Percentiles rank a stretch among this genome's conserved stretches.
Conservation (phyloP, 352 stramenopile species). For the Phytophthora pluvialis region DNA sequence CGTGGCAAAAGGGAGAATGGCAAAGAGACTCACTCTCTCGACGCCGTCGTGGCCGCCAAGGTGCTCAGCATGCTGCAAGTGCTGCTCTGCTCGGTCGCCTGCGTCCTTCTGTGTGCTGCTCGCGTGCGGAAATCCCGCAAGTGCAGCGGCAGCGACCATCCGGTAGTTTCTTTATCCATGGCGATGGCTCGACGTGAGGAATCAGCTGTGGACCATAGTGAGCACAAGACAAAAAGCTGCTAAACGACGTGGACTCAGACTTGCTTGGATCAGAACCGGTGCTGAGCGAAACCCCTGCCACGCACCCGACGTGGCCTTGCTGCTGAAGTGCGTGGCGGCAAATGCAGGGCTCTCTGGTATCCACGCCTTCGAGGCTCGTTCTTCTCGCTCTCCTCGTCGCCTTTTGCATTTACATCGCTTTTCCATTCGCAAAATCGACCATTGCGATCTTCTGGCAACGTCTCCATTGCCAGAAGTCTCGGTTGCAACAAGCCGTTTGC, state of each 20-base stretch:
- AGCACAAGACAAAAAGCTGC: constrained; percentile 14
- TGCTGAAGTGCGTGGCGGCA: constrained; percentile 1
- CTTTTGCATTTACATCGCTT: background rate
- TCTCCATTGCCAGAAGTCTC: background rate
- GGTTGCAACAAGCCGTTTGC: background rate
- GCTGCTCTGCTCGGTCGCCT: background rate
- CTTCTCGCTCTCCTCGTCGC: background rate
- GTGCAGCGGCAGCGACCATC: background rate
- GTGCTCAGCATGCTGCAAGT: constrained; percentile 21
- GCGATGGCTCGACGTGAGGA: background rate
- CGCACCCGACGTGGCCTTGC: constrained; percentile 5
- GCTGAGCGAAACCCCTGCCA: constrained; percentile 14
- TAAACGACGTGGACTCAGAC: constrained; percentile 15
- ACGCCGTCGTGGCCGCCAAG: constrained; percentile 15
- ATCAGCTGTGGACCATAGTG: constrained; percentile 23
- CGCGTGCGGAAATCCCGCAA: constrained; percentile 3
- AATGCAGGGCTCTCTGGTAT: background rate
- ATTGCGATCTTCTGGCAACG: constrained; percentile 3
- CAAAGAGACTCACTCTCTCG: constrained; percentile 31
- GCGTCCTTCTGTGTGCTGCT: constrained; percentile 7
- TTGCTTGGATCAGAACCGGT: constrained; percentile 10
- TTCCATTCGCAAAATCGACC: background rate
- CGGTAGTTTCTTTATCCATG: constrained; percentile 11
- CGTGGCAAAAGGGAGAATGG: constrained; percentile 5
- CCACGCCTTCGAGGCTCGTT: background rate